Conservation (phyloP, 2,329 filamentous ascomycete species). For the Fusarium beomiforme region DNA sequence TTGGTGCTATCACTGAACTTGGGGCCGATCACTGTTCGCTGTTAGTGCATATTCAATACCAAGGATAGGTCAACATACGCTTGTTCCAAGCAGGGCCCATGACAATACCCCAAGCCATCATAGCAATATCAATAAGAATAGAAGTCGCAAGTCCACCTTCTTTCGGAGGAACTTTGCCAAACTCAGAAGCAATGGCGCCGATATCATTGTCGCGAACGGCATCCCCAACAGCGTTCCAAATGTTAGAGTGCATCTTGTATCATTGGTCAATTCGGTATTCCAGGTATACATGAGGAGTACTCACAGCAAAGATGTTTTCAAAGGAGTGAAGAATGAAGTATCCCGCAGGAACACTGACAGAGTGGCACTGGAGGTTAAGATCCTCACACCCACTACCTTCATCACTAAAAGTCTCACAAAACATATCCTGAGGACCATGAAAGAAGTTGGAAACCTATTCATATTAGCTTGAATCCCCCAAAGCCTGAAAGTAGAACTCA, state of each 20-base stretch:
- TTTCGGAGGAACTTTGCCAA: slow-evolving; percentile 20
- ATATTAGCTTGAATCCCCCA: not conserved
- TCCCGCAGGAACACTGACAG: slow-evolving; percentile 7
- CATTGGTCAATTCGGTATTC: fast-evolving
- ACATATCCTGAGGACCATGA: slow-evolving; percentile 25
- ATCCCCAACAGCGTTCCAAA: slow-evolving; percentile 23
- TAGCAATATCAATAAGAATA: slow-evolving; percentile 19
- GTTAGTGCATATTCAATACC: not conserved
- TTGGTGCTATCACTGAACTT: slow-evolving; percentile 4
- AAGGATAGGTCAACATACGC: not conserved
- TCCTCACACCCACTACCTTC: slow-evolving; percentile 13
- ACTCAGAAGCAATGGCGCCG: slow-evolving; percentile 9
- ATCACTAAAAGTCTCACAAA: slow-evolving; percentile 17
- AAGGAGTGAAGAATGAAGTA: slow-evolving; percentile 23
- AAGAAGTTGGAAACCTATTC: slow-evolving; percentile 16
- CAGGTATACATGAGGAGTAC: not conserved
- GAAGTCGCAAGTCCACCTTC: not conserved
- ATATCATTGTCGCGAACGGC: slow-evolving; percentile 21
- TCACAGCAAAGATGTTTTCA: slow-evolving; percentile 12
- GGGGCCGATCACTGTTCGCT: not conserved
- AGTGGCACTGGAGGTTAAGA: slow-evolving; percentile 11
- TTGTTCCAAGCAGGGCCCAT: slow-evolving; percentile 30
- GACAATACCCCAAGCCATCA: slow-evolving; percentile 17
- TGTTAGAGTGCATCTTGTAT: slow-evolving; percentile 20
- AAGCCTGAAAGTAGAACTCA: fast-evolving